Evolutionary conservation across 73 alveolate genomes (phyloP).

Genomic region (Paramecium tetraurelia): DNA sequence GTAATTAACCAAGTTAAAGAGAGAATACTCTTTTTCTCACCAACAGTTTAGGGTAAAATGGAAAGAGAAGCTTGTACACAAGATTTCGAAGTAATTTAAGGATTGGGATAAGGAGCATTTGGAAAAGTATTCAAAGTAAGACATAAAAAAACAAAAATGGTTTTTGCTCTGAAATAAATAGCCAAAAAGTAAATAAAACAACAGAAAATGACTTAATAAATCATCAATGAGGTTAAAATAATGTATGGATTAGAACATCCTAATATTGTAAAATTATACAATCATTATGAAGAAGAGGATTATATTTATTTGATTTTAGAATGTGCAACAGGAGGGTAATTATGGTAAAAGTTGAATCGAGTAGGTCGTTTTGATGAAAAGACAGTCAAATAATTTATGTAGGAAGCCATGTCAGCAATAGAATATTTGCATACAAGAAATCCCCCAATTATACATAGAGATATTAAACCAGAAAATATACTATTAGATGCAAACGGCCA

Average conservation of each 20-base stretch:
- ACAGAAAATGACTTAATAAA: slow-evolving; percentile 58
- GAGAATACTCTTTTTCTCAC: slow-evolving; percentile 51
- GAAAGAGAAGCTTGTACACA: slow-evolving; percentile 52
- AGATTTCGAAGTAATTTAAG: slow-evolving; percentile 49
- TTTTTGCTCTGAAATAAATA: slow-evolving; percentile 61
- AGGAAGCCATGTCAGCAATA: slow-evolving; percentile 66
- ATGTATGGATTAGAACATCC: slow-evolving; percentile 72
- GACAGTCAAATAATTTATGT: slow-evolving; percentile 73
- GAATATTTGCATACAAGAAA: slow-evolving; percentile 69
- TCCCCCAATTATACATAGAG: slow-evolving; percentile 80
- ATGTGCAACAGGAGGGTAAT: slow-evolving; percentile 82
- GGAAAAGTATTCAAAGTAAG: slow-evolving; percentile 63
- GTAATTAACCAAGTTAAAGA: slow-evolving; percentile 53
- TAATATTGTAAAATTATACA: slow-evolving; percentile 77
- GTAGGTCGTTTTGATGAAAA: slow-evolving; percentile 62
- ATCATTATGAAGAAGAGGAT: slow-evolving; percentile 80
- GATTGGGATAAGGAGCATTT: slow-evolving; percentile 67
- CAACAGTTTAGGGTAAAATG: slow-evolving; percentile 52
- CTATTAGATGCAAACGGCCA: slow-evolving; percentile 67
- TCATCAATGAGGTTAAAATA: slow-evolving; percentile 71
- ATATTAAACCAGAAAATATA: slow-evolving; percentile 76
- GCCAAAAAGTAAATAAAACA: slow-evolving; percentile 41
- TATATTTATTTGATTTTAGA: slow-evolving; percentile 81
- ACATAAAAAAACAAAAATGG: slow-evolving; percentile 44
- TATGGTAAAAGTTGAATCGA: slow-evolving; percentile 60